A percentile compares a stretch with the other conserved stretches of the same genome.
phyloP scores from a whole-genome alignment of 768 basidiomycete genomes.

The Tylopilus felleus region DNA sequence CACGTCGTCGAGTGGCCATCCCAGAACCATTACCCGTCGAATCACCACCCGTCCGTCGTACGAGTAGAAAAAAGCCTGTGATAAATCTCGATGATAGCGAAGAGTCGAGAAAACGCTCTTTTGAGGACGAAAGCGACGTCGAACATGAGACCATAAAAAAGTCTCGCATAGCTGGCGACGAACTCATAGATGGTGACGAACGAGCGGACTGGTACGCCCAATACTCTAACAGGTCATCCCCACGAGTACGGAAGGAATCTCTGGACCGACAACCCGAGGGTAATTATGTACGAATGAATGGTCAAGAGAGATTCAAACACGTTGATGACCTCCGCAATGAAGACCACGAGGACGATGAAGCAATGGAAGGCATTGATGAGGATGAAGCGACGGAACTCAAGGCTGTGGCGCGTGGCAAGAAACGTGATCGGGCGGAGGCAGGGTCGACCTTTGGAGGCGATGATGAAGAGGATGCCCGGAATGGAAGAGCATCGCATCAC shows the following conservation, averaged over 20 bases:
- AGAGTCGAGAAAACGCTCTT: conserved; percentile 41
- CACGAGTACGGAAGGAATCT: conserved; percentile 50
- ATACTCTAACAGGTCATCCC: conserved; percentile 17
- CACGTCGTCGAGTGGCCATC: conserved; percentile 9
- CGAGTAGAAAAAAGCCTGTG: conserved; percentile 31
- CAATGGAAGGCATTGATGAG: conserved; percentile 38
- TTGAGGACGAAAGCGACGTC: conserved; percentile 43
- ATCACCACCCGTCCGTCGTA: conserved; percentile 26
- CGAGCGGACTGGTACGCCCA: conserved; percentile 42
- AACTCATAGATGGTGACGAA: conserved; percentile 47
- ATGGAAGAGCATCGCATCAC: conserved; percentile 42
- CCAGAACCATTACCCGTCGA: conserved; percentile 13
- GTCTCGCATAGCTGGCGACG: conserved; percentile 49
- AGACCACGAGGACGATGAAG: conserved; percentile 37
- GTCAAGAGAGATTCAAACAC: conserved; percentile 41
- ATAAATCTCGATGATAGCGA: conserved; percentile 20
- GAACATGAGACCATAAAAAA: conserved; percentile 47
- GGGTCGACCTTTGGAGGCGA: conserved; percentile 70
- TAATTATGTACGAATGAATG: conserved; percentile 35
- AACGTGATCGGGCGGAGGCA: conserved; percentile 72
- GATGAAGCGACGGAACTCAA: conserved; percentile 41
- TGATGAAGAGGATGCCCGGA: conserved; percentile 38
- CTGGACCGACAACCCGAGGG: conserved; percentile 43
- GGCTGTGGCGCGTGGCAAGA: conserved; percentile 51
- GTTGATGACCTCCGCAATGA: conserved; percentile 47